Evolutionary conservation across 2,329 filamentous ascomycete species (phyloP).

Genomic region (Delphinella strobiligena): DNA sequence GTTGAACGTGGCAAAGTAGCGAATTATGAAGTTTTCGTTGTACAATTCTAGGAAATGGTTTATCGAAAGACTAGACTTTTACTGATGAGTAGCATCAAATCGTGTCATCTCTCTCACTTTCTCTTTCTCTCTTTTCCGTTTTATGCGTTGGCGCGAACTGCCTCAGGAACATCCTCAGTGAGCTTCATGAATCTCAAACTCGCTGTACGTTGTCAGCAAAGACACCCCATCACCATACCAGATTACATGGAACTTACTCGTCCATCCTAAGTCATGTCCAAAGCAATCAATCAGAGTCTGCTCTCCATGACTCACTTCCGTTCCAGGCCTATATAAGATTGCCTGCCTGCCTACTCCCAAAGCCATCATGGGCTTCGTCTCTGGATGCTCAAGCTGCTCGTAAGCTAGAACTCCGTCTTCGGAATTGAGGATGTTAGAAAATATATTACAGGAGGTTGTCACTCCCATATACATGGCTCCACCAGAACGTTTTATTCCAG

Average conservation of each 20-base stretch:
- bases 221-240: no score
- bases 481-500: slow-evolving; percentile 69
- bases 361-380: slow-evolving; percentile 53
- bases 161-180: no score
- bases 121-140: no score
- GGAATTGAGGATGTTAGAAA: slow-evolving; percentile 45
- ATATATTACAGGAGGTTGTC: slow-evolving; percentile 53
- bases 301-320: slow-evolving; percentile 47
- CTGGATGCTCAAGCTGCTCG: slow-evolving; percentile 21
- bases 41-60: no score
- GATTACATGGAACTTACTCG: slow-evolving; percentile 6
- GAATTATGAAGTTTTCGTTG: no score
- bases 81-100: no score
- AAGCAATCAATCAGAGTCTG: slow-evolving; percentile 55
- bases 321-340: slow-evolving; percentile 47
- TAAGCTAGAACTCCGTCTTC: slow-evolving; percentile 15
- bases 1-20: no score
- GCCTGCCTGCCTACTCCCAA: slow-evolving; percentile 60
- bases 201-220: no score
- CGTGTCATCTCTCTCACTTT: no score
- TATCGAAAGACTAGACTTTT: no score
- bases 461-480: slow-evolving; percentile 64
- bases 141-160: no score
- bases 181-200: no score
- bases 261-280: slow-evolving; percentile 47